Percentiles rank a stretch among this genome's conserved stretches.
These are phyloP conservation scores for Sporothrix protearum DNA, from an alignment of 2,329 filamentous ascomycete species.

Conservation along the genomic window DNA sequence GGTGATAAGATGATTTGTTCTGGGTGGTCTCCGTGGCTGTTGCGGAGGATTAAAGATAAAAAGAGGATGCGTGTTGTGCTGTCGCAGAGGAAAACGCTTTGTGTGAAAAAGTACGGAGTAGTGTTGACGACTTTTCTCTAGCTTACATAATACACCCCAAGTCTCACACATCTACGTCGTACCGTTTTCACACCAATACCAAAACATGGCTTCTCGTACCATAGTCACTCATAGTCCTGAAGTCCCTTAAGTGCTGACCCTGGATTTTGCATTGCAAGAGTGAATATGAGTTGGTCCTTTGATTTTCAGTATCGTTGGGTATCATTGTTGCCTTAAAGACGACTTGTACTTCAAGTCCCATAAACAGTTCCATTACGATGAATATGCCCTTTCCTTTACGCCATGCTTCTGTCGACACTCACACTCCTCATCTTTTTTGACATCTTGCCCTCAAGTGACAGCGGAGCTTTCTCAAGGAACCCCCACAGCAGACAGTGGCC, in stretches of 20 bases:
- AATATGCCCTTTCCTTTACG: background rate
- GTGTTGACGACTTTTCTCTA: background rate
- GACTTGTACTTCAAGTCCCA: background rate
- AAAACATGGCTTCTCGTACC: no score
- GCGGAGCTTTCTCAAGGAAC: no score
- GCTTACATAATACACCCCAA: background rate
- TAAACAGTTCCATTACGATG: background rate
- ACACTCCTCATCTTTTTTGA: background rate
- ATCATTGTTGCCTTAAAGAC: background rate
- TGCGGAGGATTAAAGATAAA: no score
- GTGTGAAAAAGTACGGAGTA: background rate
- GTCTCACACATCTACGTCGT: background rate
- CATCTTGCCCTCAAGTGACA: background rate
- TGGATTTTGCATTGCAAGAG: background rate
- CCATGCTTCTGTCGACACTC: background rate
- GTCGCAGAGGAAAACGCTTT: no score
- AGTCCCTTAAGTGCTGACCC: no score
- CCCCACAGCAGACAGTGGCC: no score
- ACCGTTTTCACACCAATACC: no score
- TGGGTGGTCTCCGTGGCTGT: no score
- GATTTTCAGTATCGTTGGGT: background rate
- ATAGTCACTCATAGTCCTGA: no score
- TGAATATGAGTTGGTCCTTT: background rate
- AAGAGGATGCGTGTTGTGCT: no score
- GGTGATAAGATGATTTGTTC: no score